Evolutionary conservation across 805 yeast genomes (phyloP).

Genomic region (Lipomyces chichibuensis): DNA sequence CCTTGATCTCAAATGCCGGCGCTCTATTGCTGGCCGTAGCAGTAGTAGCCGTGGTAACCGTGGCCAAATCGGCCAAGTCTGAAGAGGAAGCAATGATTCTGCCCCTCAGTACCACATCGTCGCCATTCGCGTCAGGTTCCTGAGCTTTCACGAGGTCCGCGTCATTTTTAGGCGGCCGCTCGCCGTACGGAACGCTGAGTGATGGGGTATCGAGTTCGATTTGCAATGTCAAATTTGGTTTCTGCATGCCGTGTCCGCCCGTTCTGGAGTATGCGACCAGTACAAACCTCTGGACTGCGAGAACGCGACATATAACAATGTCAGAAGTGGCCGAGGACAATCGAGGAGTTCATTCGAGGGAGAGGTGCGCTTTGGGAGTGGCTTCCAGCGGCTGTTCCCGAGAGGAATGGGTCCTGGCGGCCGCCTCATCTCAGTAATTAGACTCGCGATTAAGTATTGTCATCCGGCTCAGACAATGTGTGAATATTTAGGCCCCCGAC

Average conservation of each 20-base stretch:
- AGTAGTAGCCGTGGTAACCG: not conserved
- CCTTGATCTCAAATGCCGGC: not conserved
- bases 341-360: not conserved
- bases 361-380: too few species aligned
- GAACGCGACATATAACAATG: not conserved
- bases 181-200: not conserved
- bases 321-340: not conserved
- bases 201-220: conserved; percentile 3
- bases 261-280: not conserved
- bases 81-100: not conserved
- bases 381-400: not conserved
- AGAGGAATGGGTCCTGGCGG: not conserved
- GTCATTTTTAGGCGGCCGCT: not conserved
- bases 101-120: not conserved
- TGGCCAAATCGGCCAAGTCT: not conserved
- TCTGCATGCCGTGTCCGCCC: not conserved
- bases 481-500: too few species aligned
- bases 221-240: not conserved
- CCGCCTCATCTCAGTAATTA: not conserved
- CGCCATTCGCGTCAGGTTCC: not conserved
- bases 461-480: too few species aligned
- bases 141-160: not conserved
- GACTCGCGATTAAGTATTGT: too few species aligned
- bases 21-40: not conserved
- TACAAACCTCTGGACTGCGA: too few species aligned